Percentiles rank a stretch among this genome's conserved stretches.
Conservation (phyloP, 108 stramenopile species). For the Nannochloropsis gaditana region DNA sequence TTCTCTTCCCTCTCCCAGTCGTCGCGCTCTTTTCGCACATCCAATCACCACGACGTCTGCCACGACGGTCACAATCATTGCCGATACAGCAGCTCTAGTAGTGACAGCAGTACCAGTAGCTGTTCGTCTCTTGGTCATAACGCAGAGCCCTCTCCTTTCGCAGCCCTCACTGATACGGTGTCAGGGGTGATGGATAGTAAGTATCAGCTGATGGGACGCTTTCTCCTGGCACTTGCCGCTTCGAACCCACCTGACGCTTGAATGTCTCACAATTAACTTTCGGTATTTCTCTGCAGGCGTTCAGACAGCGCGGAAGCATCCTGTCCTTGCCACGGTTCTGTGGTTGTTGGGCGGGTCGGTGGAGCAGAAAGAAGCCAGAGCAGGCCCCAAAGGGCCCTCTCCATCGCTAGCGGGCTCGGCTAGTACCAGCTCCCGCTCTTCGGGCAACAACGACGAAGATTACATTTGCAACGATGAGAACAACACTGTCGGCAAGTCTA, state of each 20-base stretch:
- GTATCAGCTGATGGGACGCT: not conserved
- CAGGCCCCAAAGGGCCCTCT: no score
- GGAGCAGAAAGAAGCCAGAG: not conserved
- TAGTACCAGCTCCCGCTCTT: not conserved
- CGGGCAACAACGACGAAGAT: not conserved
- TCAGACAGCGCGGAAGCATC: not conserved
- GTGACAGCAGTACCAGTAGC: not conserved
- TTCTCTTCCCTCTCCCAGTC: not conserved
- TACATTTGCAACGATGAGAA: not conserved
- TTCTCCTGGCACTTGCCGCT: no score
- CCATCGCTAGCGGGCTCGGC: no score
- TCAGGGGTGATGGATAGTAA: not conserved
- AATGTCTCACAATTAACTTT: no score
- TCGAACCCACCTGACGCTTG: no score
- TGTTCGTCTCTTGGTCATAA: not conserved
- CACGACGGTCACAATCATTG: not conserved
- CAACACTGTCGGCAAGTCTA: not conserved
- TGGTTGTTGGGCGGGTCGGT: not conserved
- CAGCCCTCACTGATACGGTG: not conserved
- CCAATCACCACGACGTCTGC: not conserved
- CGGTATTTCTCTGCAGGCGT: not conserved
- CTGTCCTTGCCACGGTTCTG: not conserved
- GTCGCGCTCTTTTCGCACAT: not conserved
- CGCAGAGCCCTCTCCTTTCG: not conserved
- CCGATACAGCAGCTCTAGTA: conserved; percentile 2